A percentile compares a stretch with the other conserved stretches of the same genome.
phyloP scores from a whole-genome alignment of 73 alveolate species.

The Paramecium caudatum region DNA sequence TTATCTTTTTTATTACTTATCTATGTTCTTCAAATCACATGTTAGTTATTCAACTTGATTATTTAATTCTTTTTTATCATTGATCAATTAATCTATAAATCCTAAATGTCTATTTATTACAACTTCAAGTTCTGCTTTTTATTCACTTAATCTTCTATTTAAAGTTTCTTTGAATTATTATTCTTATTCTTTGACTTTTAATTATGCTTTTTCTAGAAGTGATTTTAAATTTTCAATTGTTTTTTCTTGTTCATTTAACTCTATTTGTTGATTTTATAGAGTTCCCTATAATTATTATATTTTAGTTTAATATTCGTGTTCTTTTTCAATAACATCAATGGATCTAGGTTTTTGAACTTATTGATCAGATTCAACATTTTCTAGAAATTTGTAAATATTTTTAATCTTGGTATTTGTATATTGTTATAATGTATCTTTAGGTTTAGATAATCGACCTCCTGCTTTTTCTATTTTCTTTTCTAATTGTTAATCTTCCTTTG shows the following conservation, averaged over 20 bases:
- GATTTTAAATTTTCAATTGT: slow-evolving; percentile 77
- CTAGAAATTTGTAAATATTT: slow-evolving; percentile 70
- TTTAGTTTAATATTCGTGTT: slow-evolving; percentile 47
- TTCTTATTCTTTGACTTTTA: slow-evolving; percentile 48
- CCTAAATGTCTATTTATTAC: slow-evolving; percentile 80
- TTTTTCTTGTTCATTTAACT: slow-evolving; percentile 78
- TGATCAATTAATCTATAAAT: slow-evolving; percentile 80
- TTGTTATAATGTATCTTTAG: slow-evolving; percentile 25
- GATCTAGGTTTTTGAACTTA: slow-evolving; percentile 25
- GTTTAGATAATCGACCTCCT: not conserved
- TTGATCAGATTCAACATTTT: slow-evolving; percentile 71
- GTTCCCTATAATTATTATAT: slow-evolving; percentile 40
- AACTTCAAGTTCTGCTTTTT: slow-evolving; percentile 81
- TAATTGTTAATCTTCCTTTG: slow-evolving; percentile 2
- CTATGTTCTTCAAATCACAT: slow-evolving; percentile 83
- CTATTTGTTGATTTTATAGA: slow-evolving; percentile 71
- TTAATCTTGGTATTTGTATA: slow-evolving; percentile 69
- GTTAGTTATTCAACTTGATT: slow-evolving; percentile 80
- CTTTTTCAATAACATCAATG: slow-evolving; percentile 56
- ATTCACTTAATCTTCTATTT: slow-evolving; percentile 72
- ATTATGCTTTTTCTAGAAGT: slow-evolving; percentile 71
- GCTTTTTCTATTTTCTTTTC: slow-evolving; percentile 69
- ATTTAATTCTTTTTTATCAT: slow-evolving; percentile 80
- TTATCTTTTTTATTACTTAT: slow-evolving; percentile 80
- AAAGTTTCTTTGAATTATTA: slow-evolving; percentile 56